Conservation (phyloP, 75 land plant species). For the Sequoiadendron giganteum region DNA sequence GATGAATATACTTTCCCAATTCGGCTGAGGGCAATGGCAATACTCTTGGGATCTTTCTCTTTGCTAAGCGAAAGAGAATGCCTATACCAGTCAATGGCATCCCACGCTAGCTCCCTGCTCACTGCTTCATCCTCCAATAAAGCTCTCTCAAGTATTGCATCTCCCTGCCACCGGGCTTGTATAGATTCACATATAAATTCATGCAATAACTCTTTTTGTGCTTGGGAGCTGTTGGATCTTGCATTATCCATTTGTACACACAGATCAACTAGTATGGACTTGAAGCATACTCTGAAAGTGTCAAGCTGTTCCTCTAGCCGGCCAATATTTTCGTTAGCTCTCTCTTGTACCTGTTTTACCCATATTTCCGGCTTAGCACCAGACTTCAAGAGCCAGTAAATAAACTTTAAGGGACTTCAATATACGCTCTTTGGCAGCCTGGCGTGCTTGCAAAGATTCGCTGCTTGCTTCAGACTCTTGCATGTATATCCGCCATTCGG, state of each 20-base stretch:
- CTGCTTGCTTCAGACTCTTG: neutral
- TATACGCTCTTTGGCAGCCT: neutral
- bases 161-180: neutral
- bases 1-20: conserved; percentile 13
- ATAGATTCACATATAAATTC: neutral
- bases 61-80: neutral
- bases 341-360: neutral
- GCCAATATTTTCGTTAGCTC: neutral
- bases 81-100: neutral
- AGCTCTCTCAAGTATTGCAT: neutral
- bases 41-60: conserved; percentile 9
- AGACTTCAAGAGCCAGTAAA: neutral
- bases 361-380: neutral
- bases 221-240: neutral
- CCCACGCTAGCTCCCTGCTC: conserved; percentile 8
- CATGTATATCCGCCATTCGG: neutral
- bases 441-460: neutral
- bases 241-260: neutral
- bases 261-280: neutral
- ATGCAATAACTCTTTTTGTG: neutral
- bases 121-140: conserved; percentile 5
- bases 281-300: neutral
- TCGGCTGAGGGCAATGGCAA: conserved; percentile 10
- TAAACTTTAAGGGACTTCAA: neutral
- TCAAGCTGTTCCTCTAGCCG: neutral